Percentiles rank a stretch among this genome's conserved stretches.
Conservation (phyloP, 768 basidiomycete species). For the Boletus pseudopeckii region DNA sequence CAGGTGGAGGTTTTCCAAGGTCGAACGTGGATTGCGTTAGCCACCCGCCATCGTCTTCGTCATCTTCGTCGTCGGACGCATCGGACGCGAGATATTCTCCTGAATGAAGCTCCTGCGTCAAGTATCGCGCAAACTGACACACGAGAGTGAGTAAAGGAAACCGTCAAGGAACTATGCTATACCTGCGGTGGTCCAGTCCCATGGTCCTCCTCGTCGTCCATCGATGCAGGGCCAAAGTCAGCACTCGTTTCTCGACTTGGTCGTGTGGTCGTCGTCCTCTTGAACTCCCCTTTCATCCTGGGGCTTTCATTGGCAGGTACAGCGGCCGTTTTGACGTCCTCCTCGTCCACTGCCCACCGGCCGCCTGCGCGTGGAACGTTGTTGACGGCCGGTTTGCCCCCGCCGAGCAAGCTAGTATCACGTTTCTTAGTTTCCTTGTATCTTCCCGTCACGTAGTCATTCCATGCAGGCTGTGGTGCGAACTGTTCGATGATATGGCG, state of each 20-base stretch:
- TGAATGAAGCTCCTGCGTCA: slow-evolving; percentile 69
- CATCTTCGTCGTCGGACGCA: slow-evolving; percentile 48
- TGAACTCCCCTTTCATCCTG: slow-evolving; percentile 56
- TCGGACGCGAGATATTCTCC: slow-evolving; percentile 54
- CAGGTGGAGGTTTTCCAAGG: slow-evolving; percentile 46
- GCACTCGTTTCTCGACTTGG: slow-evolving; percentile 52
- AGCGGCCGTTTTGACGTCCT: slow-evolving; percentile 35
- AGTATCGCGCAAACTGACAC: slow-evolving; percentile 72
- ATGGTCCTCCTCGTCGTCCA: slow-evolving; percentile 46
- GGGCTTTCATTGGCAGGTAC: slow-evolving; percentile 18
- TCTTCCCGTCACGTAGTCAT: slow-evolving; percentile 80
- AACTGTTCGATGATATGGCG: slow-evolving; percentile 58
- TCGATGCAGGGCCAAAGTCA: slow-evolving; percentile 58
- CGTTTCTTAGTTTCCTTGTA: slow-evolving; percentile 84
- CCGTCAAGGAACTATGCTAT: slow-evolving; percentile 10
- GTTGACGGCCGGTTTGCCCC: slow-evolving; percentile 69
- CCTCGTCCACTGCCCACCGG: slow-evolving; percentile 74
- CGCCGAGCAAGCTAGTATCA: slow-evolving; percentile 78
- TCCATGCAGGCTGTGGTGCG: slow-evolving; percentile 81
- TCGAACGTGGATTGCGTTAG: slow-evolving; percentile 73
- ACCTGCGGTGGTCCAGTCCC: slow-evolving; percentile 46
- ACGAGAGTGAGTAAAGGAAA: not conserved
- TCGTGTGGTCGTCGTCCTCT: slow-evolving; percentile 41
- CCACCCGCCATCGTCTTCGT: slow-evolving; percentile 81
- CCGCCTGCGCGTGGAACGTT: slow-evolving; percentile 31